Percentiles rank a stretch among this genome's conserved stretches.
Evolutionary conservation across 2,329 filamentous ascomycete species (phyloP).

Genomic region (Teratosphaeria destructans): DNA sequence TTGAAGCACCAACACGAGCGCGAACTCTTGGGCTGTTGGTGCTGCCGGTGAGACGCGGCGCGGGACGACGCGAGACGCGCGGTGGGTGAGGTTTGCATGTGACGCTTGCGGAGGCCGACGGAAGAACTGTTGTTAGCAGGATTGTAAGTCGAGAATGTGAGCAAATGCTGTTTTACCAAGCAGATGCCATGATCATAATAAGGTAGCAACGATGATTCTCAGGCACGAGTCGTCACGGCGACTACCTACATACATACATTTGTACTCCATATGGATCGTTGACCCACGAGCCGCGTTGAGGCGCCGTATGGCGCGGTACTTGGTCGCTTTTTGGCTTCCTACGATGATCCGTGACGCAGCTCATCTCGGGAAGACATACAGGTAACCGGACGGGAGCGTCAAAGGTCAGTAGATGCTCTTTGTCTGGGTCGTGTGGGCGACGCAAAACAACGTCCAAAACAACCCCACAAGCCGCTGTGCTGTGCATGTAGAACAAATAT

Average conservation of each 20-base stretch:
- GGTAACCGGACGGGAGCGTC: background rate
- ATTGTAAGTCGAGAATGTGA: background rate
- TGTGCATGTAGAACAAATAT: background rate
- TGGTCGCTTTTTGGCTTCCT: background rate
- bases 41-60: background rate
- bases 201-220: background rate
- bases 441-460: background rate
- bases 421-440: background rate
- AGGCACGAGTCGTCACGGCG: background rate
- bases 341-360: background rate
- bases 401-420: background rate
- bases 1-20: background rate
- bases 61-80: background rate
- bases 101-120: background rate
- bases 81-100: background rate
- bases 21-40: background rate
- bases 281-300: background rate
- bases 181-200: background rate
- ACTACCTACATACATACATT: background rate
- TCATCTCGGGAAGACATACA: background rate
- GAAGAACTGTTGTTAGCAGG: background rate
- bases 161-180: background rate
- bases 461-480: background rate
- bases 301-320: background rate
- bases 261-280: background rate